Evolutionary conservation across 352 stramenopile species (phyloP), one percentile per base, ranked within the genome.

Genomic region (Phytophthora ohioensis): DNA sequence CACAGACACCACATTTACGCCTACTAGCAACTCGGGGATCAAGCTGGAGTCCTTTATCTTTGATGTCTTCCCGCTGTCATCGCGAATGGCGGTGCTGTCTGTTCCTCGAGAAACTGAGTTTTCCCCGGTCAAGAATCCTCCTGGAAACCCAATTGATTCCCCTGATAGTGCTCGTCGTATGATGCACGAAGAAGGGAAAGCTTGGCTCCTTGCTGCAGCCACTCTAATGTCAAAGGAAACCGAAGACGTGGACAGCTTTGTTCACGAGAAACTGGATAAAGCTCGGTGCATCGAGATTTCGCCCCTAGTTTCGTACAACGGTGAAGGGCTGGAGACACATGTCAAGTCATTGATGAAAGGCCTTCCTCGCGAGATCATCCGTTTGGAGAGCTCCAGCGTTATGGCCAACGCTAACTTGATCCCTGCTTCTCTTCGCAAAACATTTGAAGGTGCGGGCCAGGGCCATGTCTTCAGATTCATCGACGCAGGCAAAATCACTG

Each of bases 41-140:
- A 99, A 99, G 79, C 79, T 99, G 13, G 98, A 99, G 77, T 90
- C 91, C 5, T 99, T 99, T 75, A 99, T 99, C 69, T 99, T 99
- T 76, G 98, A 99, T 79, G 96, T 99, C 4, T 99, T 99, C 71
- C 93, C 95, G 42, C 81, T 98, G 0, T 97, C 96, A 5, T 76
- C 87, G 43, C 84, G 75, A 15, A 98, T 99, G 92, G 95, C 91
- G 0, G 87, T 99, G 38, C 85, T 99, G n/a, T 93, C 97, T 71
- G 93, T 98, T 3, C 39, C 77, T 17, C 87, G 97, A 34, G 81
- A 91, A 39, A 85, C 98, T 35, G 95, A 99, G 66, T 98, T 98
- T 71, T 77, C 87, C 42, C 87, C 91, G 12, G 90, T 98, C 0
- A 98, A 98, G 74, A 98, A 98, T 74, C 85, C 88, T 2, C 83